Evolutionary conservation across 192 early-diverging fungal species (phyloP), one percentile per base, ranked within the genome.

Genomic region (Coemansia sp.): DNA sequence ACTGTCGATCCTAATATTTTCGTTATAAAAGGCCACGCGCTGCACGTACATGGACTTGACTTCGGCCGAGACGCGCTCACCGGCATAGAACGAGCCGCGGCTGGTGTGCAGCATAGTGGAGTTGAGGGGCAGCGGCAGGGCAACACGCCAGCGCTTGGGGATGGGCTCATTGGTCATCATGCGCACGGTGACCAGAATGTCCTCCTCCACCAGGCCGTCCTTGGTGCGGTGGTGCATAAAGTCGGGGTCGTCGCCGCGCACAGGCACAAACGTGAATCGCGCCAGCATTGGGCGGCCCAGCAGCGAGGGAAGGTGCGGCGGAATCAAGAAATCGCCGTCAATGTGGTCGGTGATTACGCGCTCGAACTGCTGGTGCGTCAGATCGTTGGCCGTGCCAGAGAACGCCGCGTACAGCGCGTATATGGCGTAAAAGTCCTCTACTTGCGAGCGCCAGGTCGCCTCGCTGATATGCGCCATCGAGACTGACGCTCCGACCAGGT

Each of bases 31-130:
- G 2, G 71, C 68, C 13, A 74, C 75, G 13, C 80, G 80, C 64
- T 78, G 74, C 66, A 49, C 52, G 33, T 77, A 77, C 61, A 73
- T 47, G 24, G 80, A 76, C 72, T 77, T 82, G 31, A 82, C 65
- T 44, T 82, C 80, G 13, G 80, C 74, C 13, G 74, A 76, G 1
- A 82, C 75, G 13, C 70, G 68, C 33, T 77, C 75, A 13, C 69
- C 75, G 9, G 74, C 71, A 38, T 69, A 77, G 72, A 82, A 82
- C 39, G 69, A 60, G 57, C 80, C 80, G 29, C 80, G 71, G 66
- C 72, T 74, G 39, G 80, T 82, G 60, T 78, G 75, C 33, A 76
- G 74, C 74, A 82, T 76, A 2, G 74, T 78, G 11, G 74, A 71
- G 34, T 66, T 65, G 29, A 74, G 68, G 1, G 75, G 71, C 13